Evolutionary conservation across 1,284 basidiomycete species (phyloP), one percentile per base, ranked within the genome.

Genomic region (Inonotus hispidus): DNA sequence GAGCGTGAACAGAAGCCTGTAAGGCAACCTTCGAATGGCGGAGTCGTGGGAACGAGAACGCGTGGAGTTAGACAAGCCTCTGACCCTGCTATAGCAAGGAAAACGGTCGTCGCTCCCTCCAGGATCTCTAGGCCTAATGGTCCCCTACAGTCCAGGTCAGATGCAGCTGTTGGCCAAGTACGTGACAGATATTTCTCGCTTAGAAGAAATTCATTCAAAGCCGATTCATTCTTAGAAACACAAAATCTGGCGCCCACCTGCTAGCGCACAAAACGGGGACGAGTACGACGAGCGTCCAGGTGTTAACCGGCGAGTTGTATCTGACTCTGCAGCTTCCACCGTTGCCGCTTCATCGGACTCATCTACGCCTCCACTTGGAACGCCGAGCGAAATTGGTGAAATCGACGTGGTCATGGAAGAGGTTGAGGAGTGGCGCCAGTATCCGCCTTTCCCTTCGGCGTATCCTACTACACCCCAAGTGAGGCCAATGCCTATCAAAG

Each of bases 361-460:
- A 49, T 55, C 53, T 23, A 49, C 53, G 6, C 39, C 52, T 41
- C 47, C 56, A 43, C 13, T 52, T 35, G 43, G 32, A n/a, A 27
- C 59, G 21, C 38, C 37, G 25, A 39, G 27, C n/a, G 56, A 47
- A 45, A 43, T 63, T 23, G 49, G 43, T 41, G 53, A 45, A 37
- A n/a, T 21, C 16, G 38, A 43, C 23, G 39, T 39, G 32, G 14
- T 58, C 1, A 38, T 16, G 11, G 58, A 68, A 53, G 66, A 61
- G 43, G 64, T 72, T 32, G 69, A 74, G 3, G 74, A 80, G 43
- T 80, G 77, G 77, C 70, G 77, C 50, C 67, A 72, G 59, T 82
- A 82, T 58, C 78, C 79, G n/a, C 71, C 80, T 14, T 80, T 82
- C 56, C 81, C 79, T 29, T 75, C 81, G 16, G 80, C 81, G 49